phyloP scores from a whole-genome alignment of 306 rosid genomes.

The Cotoneaster glaucophyllus region DNA sequence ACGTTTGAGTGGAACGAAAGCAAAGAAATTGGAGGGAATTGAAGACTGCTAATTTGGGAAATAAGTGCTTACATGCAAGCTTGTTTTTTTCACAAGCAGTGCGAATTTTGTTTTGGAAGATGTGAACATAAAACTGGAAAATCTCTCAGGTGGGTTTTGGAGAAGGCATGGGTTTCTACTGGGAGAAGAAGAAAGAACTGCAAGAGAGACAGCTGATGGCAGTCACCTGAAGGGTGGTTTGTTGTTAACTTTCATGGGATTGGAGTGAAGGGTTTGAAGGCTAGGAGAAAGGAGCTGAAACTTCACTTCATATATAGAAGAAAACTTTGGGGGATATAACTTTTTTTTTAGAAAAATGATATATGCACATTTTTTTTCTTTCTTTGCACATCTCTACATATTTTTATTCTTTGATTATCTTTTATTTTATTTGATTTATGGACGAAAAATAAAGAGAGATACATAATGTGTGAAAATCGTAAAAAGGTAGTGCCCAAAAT shows the following conservation, averaged over 20 bases:
- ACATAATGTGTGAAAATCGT: too few relatives aligned
- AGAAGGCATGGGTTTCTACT: neutral
- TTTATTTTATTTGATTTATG: too few relatives aligned
- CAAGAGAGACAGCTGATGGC: neutral
- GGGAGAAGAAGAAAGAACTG: neutral
- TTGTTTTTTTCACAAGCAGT: conserved; percentile 16
- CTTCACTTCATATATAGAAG: neutral
- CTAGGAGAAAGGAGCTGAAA: neutral
- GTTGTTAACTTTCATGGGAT: neutral
- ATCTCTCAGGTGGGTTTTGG: conserved; percentile 7
- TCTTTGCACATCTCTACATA: too few relatives aligned
- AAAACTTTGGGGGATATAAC: neutral
- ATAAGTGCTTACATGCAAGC: conserved; percentile 5
- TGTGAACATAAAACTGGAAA: conserved; percentile 22
- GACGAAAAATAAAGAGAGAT: too few relatives aligned
- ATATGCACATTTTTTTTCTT: neutral
- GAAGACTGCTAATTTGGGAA: neutral
- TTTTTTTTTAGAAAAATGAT: neutral
- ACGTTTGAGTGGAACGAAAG: neutral
- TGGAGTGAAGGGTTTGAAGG: neutral
- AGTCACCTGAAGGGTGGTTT: neutral
- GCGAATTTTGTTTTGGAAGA: conserved; percentile 3
- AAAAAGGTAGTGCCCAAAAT: conserved; percentile 18
- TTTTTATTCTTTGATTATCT: too few relatives aligned
- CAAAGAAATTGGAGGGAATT: neutral